Evolutionary conservation across 768 basidiomycete genomes (phyloP), one percentile per base, ranked within the genome.

Genomic region (Lactarius pseudohatsudake): DNA sequence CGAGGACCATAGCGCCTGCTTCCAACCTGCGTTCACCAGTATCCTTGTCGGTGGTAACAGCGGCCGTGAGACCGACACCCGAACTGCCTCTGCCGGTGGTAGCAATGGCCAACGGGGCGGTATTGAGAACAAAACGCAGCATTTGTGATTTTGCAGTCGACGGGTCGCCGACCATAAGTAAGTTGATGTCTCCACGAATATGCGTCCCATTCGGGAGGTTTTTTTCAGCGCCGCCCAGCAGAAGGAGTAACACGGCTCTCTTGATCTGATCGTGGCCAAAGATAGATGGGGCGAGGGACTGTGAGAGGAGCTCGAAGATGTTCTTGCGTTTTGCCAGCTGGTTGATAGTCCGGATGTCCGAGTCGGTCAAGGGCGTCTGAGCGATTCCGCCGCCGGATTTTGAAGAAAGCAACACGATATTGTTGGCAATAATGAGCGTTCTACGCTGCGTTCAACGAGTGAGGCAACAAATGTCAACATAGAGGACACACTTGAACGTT

Each of bases 131-230:
- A 76, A 99, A 98, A 62, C 97, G 90, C 61, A 99, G 83, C 73
- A 99, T 81, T 75, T 99, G 97, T 45, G 91, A 93, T 79, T 99
- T 99, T 22, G 97, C 97, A 0, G 97, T 99, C n/a, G 90, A 92
- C 10, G 97, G 97, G 78, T 99, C 97, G 68, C 97, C 97, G 65
- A 99, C 96, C 96, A 99, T 98, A 72, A 99, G 86, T 74, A 98
- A 82, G 78, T 99, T 99, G 83, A 99, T 98, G 77, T 99, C 97
- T 55, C 97, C 97, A 82, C 97, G 90, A 74, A 98, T 96, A 75
- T 98, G 97, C 1, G 97, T 98, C 60, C 97, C 96, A 75, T 99
- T 98, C 32, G 90, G 86, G 64, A 98, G 79, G 75, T 98, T 98
- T 84, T 99, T 99, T 79, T 98, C 97, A 59, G 94, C 92, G 34